phyloP scores from a whole-genome alignment of 139 green algal genomes.

The Micractinium sp. region DNA sequence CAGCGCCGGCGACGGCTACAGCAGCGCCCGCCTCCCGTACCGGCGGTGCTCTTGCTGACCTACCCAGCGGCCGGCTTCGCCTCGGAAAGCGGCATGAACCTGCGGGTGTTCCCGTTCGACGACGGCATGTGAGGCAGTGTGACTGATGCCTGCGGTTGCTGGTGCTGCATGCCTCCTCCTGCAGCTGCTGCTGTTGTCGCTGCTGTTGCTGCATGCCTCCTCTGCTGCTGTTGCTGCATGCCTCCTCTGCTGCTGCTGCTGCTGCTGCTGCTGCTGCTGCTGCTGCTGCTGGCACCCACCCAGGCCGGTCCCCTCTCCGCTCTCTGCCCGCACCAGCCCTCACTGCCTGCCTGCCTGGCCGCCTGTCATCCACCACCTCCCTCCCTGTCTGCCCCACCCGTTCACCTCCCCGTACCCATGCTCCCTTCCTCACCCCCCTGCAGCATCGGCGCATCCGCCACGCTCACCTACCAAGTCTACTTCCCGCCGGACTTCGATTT shows the following conservation, averaged over 20 bases:
- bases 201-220: too few relatives aligned
- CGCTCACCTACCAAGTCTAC: background rate
- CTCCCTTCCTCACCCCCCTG: background rate
- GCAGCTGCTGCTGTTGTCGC: too few relatives aligned
- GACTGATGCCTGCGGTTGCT: background rate
- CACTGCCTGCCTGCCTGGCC: background rate
- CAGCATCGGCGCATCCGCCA: conserved; percentile 5
- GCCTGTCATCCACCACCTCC: background rate
- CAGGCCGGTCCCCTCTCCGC: too few relatives aligned
- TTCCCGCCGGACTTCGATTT: background rate
- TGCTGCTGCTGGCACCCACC: too few relatives aligned
- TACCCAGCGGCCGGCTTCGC: background rate
- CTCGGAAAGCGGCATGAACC: conserved; percentile 8
- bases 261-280: too few relatives aligned
- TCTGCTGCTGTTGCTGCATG: too few relatives aligned
- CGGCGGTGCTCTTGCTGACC: background rate
- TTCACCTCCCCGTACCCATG: background rate
- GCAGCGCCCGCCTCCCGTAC: background rate
- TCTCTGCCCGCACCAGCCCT: too few relatives aligned
- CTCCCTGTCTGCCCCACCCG: background rate
- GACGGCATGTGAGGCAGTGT: background rate
- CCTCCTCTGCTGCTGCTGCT: background rate
- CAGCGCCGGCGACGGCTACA: background rate
- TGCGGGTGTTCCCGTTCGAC: background rate
- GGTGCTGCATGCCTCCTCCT: background rate